These are phyloP conservation scores for Pseudogymnoascus sp. DNA, from an alignment of 2,329 filamentous ascomycete genomes.

Conservation along the genomic window DNA sequence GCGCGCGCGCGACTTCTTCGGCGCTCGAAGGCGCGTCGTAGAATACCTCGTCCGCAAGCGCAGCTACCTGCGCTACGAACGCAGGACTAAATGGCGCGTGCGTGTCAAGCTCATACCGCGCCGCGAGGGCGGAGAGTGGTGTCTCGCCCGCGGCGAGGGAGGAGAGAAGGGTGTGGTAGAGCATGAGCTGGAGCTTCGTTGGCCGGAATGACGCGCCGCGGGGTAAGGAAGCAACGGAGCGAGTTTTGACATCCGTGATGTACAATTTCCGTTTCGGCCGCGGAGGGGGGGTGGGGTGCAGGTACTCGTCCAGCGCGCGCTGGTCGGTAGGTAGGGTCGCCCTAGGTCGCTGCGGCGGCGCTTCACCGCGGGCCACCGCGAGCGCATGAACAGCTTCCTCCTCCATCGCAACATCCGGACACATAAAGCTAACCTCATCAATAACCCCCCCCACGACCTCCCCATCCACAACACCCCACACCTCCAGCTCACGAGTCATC, in stretches of 20 bases:
- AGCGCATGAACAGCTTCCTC: constrained; percentile 23
- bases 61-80: constrained; percentile 70
- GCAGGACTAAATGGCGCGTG: constrained; percentile 64
- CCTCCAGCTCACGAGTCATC: constrained; percentile 66
- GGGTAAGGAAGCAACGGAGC: constrained; percentile 55
- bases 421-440: constrained; percentile 72
- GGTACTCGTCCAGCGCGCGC: constrained; percentile 12
- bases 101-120: constrained; percentile 63
- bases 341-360: constrained; percentile 34
- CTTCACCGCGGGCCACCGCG: constrained; percentile 25
- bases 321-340: constrained; percentile 32
- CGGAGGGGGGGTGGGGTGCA: constrained; percentile 14
- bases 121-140: constrained; percentile 60
- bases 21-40: constrained; percentile 38
- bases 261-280: constrained; percentile 46
- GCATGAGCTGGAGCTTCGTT: constrained; percentile 77
- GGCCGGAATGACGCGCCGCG: constrained; percentile 60
- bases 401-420: constrained; percentile 67
- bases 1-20: constrained; percentile 20
- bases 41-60: constrained; percentile 59
- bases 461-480: constrained; percentile 80
- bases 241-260: constrained; percentile 83
- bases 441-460: constrained; percentile 85
- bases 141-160: constrained; percentile 65
- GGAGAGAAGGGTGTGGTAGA: constrained; percentile 82